Evolutionary conservation across 345 rosid species (phyloP), one percentile per base, ranked within the genome.

Genomic region (Erodium maritimum): DNA sequence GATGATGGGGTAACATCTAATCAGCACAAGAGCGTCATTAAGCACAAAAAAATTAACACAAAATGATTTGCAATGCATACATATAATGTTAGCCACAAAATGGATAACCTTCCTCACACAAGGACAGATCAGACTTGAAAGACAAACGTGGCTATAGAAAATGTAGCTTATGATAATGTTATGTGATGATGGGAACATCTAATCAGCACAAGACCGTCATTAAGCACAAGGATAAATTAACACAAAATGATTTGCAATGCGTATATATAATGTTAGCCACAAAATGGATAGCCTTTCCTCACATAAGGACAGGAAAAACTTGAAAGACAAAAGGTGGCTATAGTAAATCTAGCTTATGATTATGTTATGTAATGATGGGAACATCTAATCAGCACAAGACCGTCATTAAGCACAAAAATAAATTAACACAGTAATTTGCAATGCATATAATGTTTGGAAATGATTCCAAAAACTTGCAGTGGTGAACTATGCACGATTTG

Each of bases 21-120:
- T 52, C 71, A 75, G 74, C 76, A 80, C 77, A 82, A 73, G 80
- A 79, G 79, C 77, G 74, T 77, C 77, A 60, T 69, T 70, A 71
- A 74, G 72, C 78, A 68, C 79, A 17, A 52, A 13, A 17, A 19
- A 33, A 37, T n/a, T 19, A 51, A 21, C 8, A 11, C 10, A 1
- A 21, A 3, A 12, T 17, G 21, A 8, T 23, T 17, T 8, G 24
- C 3, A 23, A 17, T 21, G 14, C 24, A 17, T 14, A 29, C 4
- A 14, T 23, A 13, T 14, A 6, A 55, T 55, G 18, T 23, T 23
- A 13, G 58, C 58, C 37, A 17, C 54, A 23, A 23, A 14, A 23
- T 55, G 24, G 18, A 55, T 14, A n/a, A 42, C 42, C 37, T 55
- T 55, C 20, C 55, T 14, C 34, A 61, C 17, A 21, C 25, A 57